Base-by-base conservation (phyloP, 108 stramenopile species). In the Epipyxis sp. region DNA sequence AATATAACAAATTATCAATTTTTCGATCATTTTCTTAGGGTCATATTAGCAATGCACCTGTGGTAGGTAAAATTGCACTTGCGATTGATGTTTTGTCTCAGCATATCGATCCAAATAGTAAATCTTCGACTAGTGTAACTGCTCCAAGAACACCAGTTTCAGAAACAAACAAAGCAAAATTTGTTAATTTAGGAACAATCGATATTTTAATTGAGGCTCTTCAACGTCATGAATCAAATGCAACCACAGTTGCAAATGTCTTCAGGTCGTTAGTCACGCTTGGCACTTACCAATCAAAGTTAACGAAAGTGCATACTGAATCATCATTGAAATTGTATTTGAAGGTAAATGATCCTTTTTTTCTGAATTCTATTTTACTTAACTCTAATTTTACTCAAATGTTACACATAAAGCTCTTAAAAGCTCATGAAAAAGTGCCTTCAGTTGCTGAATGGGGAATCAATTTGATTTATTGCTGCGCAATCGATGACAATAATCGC, bases 381-480 rank as follows among this genome's bases (percentile, higher is more conserved):
- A n/a, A n/a, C n/a, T n/a, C n/a, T n/a, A n/a, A n/a, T n/a, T n/a
- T n/a, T n/a, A n/a, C n/a, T n/a, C n/a, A n/a, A n/a, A n/a, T n/a
- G n/a, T n/a, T n/a, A n/a, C n/a, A n/a, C n/a, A n/a, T 35, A 10
- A 65, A 65, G 61, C 20, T 25, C 25, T 6, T 65, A 3, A 29
- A 37, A 37, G 6, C 34, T 10, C 61, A 65, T 25, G 61, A 65
- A 25, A 65, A 65, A 32, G 6, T 32, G 20, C 30, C 27, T 35
- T 13, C 3, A 29, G 61, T 65, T 65, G 61, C 61, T 10, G 34
- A 65, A 29, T 65, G 61, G 61, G 35, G 61, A 32, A 32, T 16
- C 34, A 16, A 65, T 6, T 35, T 65, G 61, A 3, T 65, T 65
- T 65, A 65, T 65, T n/a, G n/a, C n/a, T n/a, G n/a, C n/a, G n/a